phyloP scores from a whole-genome alignment of 106 monocot species.

The Platanthera zijinensis region DNA sequence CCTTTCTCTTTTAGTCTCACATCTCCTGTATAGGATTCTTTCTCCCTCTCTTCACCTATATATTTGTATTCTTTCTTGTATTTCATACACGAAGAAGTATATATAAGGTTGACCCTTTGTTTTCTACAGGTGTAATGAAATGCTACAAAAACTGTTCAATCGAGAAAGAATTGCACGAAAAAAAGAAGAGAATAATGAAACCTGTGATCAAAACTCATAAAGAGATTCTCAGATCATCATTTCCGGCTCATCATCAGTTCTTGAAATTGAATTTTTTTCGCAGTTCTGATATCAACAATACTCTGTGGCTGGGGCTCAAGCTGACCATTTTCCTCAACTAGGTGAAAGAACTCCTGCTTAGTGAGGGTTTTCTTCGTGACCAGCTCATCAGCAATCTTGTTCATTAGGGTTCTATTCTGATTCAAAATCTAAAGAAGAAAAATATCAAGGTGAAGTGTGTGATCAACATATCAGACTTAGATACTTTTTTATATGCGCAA shows the following conservation, averaged over 20 bases:
- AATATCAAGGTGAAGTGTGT: neutral
- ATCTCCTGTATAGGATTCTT: too few species aligned
- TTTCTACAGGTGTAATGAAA: too few species aligned
- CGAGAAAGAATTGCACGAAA: too few species aligned
- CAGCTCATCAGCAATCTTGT: constrained; percentile 51
- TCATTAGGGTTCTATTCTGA: constrained; percentile 50
- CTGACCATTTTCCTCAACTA: constrained; percentile 58
- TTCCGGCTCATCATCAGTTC: constrained; percentile 51
- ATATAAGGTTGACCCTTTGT: too few species aligned
- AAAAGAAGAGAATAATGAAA: too few species aligned
- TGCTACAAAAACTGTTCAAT: too few species aligned
- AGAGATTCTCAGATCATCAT: constrained; percentile 6
- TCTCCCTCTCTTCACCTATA: too few species aligned
- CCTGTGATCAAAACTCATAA: neutral
- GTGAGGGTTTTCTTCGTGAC: constrained; percentile 71
- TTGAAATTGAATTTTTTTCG: constrained; percentile 44
- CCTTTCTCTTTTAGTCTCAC: too few species aligned
- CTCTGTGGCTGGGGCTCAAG: constrained; percentile 43
- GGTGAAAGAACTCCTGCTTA: constrained; percentile 56
- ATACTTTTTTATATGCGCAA: neutral
- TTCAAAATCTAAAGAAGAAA: constrained; percentile 46
- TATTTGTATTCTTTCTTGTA: too few species aligned
- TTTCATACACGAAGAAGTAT: too few species aligned
- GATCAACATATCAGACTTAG: neutral
- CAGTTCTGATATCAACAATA: constrained; percentile 59